Evolutionary conservation across 164 flowering plant species (phyloP).

Genomic region (Houttuynia cordata): DNA sequence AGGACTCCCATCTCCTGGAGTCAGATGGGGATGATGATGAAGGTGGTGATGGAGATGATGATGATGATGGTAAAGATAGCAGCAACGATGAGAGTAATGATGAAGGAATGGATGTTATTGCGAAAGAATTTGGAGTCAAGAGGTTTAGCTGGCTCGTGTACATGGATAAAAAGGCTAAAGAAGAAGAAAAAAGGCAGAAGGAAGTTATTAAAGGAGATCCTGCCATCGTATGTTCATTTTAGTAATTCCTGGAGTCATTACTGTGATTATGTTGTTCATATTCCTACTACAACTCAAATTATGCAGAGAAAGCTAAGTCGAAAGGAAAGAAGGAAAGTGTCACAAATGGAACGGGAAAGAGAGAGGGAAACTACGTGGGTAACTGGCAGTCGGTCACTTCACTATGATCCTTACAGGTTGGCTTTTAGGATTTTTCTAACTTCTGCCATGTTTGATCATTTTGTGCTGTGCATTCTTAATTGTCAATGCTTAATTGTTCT

Average conservation of each 20-base stretch:
- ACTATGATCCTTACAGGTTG: slow-evolving; percentile 91
- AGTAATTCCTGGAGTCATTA: not conserved
- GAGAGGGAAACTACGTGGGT: slow-evolving; percentile 72
- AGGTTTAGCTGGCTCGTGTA: slow-evolving; percentile 96
- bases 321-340: slow-evolving; percentile 92
- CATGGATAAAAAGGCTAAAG: slow-evolving; percentile 93
- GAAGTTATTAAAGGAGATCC: slow-evolving; percentile 96
- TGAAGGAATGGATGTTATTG: slow-evolving; percentile 85
- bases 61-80: slow-evolving; percentile 74
- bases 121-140: slow-evolving; percentile 95
- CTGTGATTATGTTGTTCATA: not conserved
- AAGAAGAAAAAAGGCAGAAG: slow-evolving; percentile 87
- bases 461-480: not conserved
- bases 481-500: slow-evolving; percentile 3
- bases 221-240: slow-evolving; percentile 56
- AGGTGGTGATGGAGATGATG: slow-evolving; percentile 74
- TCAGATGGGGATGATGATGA: slow-evolving; percentile 64
- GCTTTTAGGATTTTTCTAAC: not conserved
- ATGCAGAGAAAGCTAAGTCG: slow-evolving; percentile 89
- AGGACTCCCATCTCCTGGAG: slow-evolving; percentile 45
- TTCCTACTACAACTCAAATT: not conserved
- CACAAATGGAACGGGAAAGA: slow-evolving; percentile 88
- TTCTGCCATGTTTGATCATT: not conserved
- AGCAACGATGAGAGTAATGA: slow-evolving; percentile 96
- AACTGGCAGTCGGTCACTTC: slow-evolving; percentile 53